Base-by-base conservation (phyloP, 2,329 filamentous ascomycete species). In the Shiraia bambusicola region DNA sequence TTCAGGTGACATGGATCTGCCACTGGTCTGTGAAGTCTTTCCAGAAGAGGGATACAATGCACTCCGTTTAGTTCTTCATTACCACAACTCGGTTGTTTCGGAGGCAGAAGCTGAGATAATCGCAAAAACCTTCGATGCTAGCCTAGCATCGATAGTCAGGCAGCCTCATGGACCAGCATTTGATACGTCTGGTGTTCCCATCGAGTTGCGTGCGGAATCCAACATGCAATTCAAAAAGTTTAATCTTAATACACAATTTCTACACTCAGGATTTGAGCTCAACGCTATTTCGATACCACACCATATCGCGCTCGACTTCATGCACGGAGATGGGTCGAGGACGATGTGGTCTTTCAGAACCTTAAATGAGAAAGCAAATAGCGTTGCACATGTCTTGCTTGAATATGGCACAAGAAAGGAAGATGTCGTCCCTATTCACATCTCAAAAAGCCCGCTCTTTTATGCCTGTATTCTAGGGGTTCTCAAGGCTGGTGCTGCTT, bases 11-110 rank as follows among this genome's bases (percentile, higher is more conserved):
- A 91, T 91, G 85, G 86, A 88, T 63, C 72, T 85, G 12, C 87
- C 88, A 0, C 65, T 95, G 29, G 85, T 94, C 10, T 84, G 87
- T 48, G 90, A 95, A 61, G 66, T 93, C 3, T 69, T 80, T 4
- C 87, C 86, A 1, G 72, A 78, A 32, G 61, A 71, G 2, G 59
- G 61, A 7, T 50, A 71, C 16, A 76, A 89, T 61, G 69, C 56
- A 0, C 50, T 93, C 14, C 61, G 70, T 0, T 61, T 90, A 32
- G 76, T 75, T 14, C 60, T 93, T 10, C 84, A 93, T 64, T 82
- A 79, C 40, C 50, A 58, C 7, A 58, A 48, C 16, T 55, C 51
- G 13, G 42, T 67, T 15, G 37, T 69, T 10, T 49, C 54, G 2
- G 45, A 59, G n/a, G 10, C 30, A 3, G 67, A 67, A 27, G 61